Conservation (phyloP, 2,329 filamentous ascomycete genomes). For the Colletotrichum truncatum region DNA sequence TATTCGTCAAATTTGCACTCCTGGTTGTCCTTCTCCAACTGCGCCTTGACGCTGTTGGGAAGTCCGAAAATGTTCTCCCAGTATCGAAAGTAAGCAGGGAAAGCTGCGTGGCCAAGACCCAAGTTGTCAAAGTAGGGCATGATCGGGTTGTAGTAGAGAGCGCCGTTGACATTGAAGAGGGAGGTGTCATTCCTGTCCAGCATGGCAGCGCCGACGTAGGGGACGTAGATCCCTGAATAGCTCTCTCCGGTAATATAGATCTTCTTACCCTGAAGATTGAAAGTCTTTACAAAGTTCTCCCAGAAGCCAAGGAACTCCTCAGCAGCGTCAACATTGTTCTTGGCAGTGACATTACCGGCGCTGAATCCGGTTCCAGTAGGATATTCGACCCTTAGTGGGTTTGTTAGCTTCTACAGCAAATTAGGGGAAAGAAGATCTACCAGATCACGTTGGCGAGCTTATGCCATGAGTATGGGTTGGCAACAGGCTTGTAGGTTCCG, state of each 20-base stretch:
- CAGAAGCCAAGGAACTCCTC: slow-evolving; percentile 87
- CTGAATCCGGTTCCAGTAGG: slow-evolving; percentile 97
- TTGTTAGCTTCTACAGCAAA: background rate
- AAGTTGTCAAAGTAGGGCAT: slow-evolving; percentile 37
- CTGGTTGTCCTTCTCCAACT: slow-evolving; percentile 62
- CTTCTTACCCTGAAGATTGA: slow-evolving; percentile 86
- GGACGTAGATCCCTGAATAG: slow-evolving; percentile 95
- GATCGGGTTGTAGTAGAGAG: slow-evolving; percentile 60
- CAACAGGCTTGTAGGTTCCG: slow-evolving; percentile 72
- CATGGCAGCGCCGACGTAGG: slow-evolving; percentile 91
- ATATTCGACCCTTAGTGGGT: slow-evolving; percentile 74
- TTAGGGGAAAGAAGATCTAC: background rate
- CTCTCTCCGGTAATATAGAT: slow-evolving; percentile 96
- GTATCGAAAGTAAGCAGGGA: slow-evolving; percentile 68
- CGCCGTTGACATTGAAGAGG: slow-evolving; percentile 74
- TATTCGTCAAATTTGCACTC: slow-evolving; percentile 71
- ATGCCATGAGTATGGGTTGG: slow-evolving; percentile 96
- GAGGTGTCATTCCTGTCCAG: slow-evolving; percentile 82
- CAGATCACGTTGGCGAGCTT: slow-evolving; percentile 98
- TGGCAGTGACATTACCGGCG: slow-evolving; percentile 87
- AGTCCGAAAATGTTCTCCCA: slow-evolving; percentile 69
- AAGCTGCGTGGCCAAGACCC: slow-evolving; percentile 48
- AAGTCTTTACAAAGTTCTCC: slow-evolving; percentile 87
- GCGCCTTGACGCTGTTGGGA: slow-evolving; percentile 64
- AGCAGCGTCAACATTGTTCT: slow-evolving; percentile 89